Base-by-base conservation (phyloP, 2,329 filamentous ascomycete species). In the Xylariales sp. region DNA sequence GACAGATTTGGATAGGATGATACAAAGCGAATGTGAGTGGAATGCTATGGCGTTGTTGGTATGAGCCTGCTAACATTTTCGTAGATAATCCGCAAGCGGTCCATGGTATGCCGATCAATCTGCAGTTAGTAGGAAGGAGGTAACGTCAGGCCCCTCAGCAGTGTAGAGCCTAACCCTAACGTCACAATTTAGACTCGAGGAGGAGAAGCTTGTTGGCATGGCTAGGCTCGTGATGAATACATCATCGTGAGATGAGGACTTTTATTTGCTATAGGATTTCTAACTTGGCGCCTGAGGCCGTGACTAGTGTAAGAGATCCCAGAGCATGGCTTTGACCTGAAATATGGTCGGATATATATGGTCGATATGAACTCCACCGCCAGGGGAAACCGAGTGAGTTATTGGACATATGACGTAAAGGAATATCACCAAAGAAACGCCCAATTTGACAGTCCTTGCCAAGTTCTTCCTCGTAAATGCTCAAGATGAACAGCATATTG, bases 21-120 rank as follows among this genome's bases (percentile, higher is more conserved):
- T 71, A 4, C 63, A 67, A 24, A 48, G 57, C 3, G 64, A 69
- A 35, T 74, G 70, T 73, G 50, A 59, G 69, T 62, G 29, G 24
- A 22, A 4, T 20, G 12, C 7, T 10, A 14, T 22, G 12, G 21
- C n/a, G 3, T 24, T 20, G 32, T 14, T 33, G 28, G 19, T 40
- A 31, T 27, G 8, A 27, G n/a, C 24, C n/a, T n/a, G n/a, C n/a
- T 8, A 27, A 27, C 8, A 40, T 18, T n/a, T n/a, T 11, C 1
- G 5, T 32, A 71, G 68, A 70, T 33, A 63, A 71, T 18, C 47
- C 60, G 1, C 52, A 60, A 0, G 46, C 52, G 0, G 60, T 72
- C 7, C 60, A 72, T 20, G 66, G 65, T 0, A 59, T 70, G 44
- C 66, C 68, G 0, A 59, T 73, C 19, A 70, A 58, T 33, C 52